Base-by-base conservation (phyloP, 1,139 yeast genomes). In the Zygoascus meyerae region DNA sequence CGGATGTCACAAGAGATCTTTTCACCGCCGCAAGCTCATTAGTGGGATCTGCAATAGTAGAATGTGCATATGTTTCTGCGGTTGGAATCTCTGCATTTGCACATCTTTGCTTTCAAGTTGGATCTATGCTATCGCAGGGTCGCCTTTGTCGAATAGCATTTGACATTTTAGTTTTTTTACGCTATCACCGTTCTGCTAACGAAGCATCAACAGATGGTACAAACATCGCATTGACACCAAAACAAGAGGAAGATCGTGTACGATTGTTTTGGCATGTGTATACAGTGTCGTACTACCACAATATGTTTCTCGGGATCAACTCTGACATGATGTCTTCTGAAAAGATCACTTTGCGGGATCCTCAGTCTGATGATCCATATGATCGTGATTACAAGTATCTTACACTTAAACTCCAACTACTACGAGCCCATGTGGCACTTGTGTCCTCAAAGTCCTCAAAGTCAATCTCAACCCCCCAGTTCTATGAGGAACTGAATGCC, bases 181-280 rank as follows among this genome's bases (percentile, higher is more conserved):
- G 53, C n/a, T 51, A 45, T 21, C 52, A 51, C 36, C 37, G 41
- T 9, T 30, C 43, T 14, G 26, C 26, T 21, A 21, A 7, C 7
- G 7, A 21, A 7, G 7, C 7, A 21, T 21, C 26, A 5, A 7
- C 26, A 7, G 26, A 7, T 7, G 26, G 7, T 5, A 21, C 26
- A 7, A 21, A 21, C 7, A 21, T 21, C 7, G 36, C 34, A 2
- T 37, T 34, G n/a, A 34, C 11, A 16, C 12, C n/a, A 28, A 40
- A 15, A 12, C 8, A 11, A 15, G 46, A 38, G 15, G 34, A 40
- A 36, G n/a, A 16, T 40, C n/a, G 33, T 41, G 30, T 26, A 3
- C 34, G 44, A 16, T 34, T 47, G 8, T 51, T 48, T 29, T 51
- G 54, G 54, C 51, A 48, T 40, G 31, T 46, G 9, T 50, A 48